These are phyloP conservation scores for Pestalotiopsis sp. DNA, from an alignment of 2,329 filamentous ascomycete genomes.

Conservation along the genomic window DNA sequence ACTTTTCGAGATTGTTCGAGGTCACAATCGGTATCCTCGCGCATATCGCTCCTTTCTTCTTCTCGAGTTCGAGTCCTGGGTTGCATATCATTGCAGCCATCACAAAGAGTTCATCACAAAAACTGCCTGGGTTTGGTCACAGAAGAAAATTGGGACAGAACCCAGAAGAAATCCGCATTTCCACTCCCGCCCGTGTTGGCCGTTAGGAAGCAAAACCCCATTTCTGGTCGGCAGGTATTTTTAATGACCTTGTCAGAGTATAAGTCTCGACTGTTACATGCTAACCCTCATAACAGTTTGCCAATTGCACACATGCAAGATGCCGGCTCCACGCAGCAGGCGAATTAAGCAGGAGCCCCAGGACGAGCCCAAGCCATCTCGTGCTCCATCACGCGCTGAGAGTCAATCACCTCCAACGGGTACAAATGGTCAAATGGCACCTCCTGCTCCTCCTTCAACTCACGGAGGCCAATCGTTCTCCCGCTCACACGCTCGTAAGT, in stretches of 20 bases:
- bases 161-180: neutral
- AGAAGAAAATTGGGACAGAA: neutral
- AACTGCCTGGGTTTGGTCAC: neutral
- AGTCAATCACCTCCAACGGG: neutral
- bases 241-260: neutral
- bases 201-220: neutral
- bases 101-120: neutral
- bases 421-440: slow-evolving; percentile 1
- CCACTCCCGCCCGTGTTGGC: neutral
- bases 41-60: neutral
- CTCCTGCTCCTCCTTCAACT: neutral
- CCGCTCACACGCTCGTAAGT: slow-evolving; percentile 16
- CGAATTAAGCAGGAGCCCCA: slow-evolving; percentile 10
- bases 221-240: neutral
- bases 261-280: neutral
- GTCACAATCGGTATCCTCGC: neutral
- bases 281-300: neutral
- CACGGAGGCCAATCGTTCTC: slow-evolving; percentile 2
- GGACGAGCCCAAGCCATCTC: neutral
- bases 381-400: neutral
- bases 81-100: neutral
- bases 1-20: neutral
- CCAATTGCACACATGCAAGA: neutral
- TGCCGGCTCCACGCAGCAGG: neutral
- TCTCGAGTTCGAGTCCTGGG: neutral